These are phyloP conservation scores for Triticum dicoccoides DNA, from an alignment of 176 grass and related monocot species.

Conservation along the genomic window DNA sequence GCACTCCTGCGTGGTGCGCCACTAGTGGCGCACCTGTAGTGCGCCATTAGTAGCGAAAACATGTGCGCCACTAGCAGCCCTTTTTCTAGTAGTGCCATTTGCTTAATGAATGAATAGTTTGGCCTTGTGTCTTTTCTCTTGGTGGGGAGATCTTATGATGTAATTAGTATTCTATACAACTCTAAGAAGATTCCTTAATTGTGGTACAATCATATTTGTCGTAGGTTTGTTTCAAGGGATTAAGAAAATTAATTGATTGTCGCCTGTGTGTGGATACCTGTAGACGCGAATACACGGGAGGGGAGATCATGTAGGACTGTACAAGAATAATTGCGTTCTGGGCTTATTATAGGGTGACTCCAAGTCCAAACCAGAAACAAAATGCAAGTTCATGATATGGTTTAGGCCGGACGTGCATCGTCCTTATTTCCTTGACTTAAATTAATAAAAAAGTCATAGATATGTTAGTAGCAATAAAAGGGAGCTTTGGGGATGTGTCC, in stretches of 20 bases:
- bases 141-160: background rate
- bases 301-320: constrained; percentile 19
- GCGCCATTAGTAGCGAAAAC: too few relatives aligned
- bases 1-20: too few relatives aligned
- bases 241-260: background rate
- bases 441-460: constrained; percentile 23
- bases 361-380: constrained; percentile 13
- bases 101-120: background rate
- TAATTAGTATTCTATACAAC: background rate
- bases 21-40: too few relatives aligned
- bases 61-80: too few relatives aligned
- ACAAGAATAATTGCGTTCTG: constrained; percentile 25
- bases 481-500: constrained; percentile 20
- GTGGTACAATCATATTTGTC: background rate
- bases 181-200: background rate
- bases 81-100: background rate
- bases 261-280: background rate
- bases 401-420: constrained; percentile 21
- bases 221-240: background rate
- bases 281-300: background rate
- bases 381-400: background rate
- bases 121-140: background rate
- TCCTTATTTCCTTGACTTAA: constrained; percentile 14
- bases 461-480: constrained; percentile 33
- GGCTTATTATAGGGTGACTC: constrained; percentile 32